Base-by-base conservation (phyloP, 352 stramenopile genomes). In the Pythium vanterpoolii region DNA sequence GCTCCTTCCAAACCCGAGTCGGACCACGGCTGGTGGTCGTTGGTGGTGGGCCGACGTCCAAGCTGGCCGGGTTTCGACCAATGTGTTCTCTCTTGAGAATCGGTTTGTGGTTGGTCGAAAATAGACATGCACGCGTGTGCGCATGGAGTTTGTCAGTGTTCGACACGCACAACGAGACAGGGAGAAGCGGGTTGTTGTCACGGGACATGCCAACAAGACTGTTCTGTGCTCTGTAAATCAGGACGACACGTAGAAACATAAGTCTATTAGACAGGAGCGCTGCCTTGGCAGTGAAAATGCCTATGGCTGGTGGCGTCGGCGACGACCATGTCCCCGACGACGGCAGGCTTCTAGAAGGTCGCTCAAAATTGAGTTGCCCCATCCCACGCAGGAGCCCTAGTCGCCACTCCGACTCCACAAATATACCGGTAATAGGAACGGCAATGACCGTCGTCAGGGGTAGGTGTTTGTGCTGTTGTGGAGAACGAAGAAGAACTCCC, bases 21-120 rank as follows among this genome's bases (percentile, higher is more conserved):
- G 62, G 62, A 64, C 56, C 56, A 42, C n/a, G n/a, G 34, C 49
- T 60, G 52, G 42, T 64, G 56, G 56, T 64, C 56, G 53, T 49
- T 56, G 42, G 30, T 40, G 18, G 27, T 3, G 52, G 45, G 50
- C 62, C 56, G 56, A 65, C 62, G 39, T 59, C 24, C 34, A 49
- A 13, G 46, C 30, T 27, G 36, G 2, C 31, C 42, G 46, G 30
- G 30, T 58, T 69, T 40, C 18, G 52, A 26, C 44, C 51, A 56
- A 62, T 56, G 16, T 27, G 19, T 2, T 14, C 19, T 13, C 4
- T 31, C 1, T 19, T 36, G n/a, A 18, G 18, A 18, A 8, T 14
- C 13, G n/a, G 13, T 5, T 18, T 21, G 7, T 47, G 56, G 56
- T 63, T 63, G 56, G 56, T 13, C 31, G 5, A 52, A 56, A 62